Conservation (phyloP, 2,329 filamentous ascomycete species). For the Cladosporium sphaerospermum region DNA sequence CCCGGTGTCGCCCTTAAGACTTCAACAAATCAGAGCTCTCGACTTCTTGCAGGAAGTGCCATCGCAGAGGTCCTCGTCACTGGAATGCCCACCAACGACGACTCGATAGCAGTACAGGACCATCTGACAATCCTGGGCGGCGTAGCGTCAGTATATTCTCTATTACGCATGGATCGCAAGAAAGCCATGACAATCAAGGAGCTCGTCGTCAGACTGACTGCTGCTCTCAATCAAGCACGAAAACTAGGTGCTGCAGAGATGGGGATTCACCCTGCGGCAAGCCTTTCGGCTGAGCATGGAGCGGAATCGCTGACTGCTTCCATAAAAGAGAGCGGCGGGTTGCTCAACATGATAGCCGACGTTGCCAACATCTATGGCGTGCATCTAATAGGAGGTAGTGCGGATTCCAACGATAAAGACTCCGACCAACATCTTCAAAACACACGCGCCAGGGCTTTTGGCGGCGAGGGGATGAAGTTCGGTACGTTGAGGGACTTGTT, state of each 20-base stretch:
- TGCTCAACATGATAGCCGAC: slow-evolving; percentile 22
- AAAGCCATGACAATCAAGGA: slow-evolving; percentile 87
- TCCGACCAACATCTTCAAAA: neutral
- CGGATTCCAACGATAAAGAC: neutral
- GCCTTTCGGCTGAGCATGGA: slow-evolving; percentile 63
- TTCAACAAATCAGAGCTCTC: neutral
- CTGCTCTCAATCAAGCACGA: slow-evolving; percentile 79
- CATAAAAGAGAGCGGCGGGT: slow-evolving; percentile 20
- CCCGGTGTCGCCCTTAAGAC: neutral
- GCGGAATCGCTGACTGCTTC: slow-evolving; percentile 11
- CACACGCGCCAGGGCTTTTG: slow-evolving; percentile 47
- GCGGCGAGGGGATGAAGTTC: slow-evolving; percentile 72
- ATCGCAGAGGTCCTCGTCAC: slow-evolving; percentile 21
- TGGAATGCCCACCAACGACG: slow-evolving; percentile 20
- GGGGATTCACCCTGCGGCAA: slow-evolving; percentile 88
- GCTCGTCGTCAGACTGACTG: slow-evolving; percentile 73
- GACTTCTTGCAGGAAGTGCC: slow-evolving; percentile 7
- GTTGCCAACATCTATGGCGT: slow-evolving; percentile 24
- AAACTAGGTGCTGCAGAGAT: slow-evolving; percentile 93
- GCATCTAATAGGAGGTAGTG: slow-evolving; percentile 10
- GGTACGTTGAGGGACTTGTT: slow-evolving; percentile 86
- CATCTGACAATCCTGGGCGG: slow-evolving; percentile 70
- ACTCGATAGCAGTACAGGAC: slow-evolving; percentile 32
- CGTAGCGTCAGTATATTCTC: slow-evolving; percentile 77
- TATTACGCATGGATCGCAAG: slow-evolving; percentile 75